Evolutionary conservation across 1,139 yeast genomes (phyloP), one percentile per base, ranked within the genome.

Genomic region (Kodamaea anthophila): DNA sequence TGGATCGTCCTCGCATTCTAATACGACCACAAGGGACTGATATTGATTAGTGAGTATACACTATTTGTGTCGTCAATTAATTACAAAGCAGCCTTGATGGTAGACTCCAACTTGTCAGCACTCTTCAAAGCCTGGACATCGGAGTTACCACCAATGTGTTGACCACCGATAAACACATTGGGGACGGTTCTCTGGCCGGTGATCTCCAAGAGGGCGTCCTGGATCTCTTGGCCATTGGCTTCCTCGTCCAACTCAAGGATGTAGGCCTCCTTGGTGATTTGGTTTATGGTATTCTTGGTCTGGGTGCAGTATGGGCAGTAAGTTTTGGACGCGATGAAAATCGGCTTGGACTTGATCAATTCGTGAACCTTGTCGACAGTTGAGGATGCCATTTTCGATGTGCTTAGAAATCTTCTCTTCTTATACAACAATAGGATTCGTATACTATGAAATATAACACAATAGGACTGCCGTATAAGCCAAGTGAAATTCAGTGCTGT

Each of bases 111-210:
- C 41, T 47, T 36, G 38, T 42, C 54, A 11, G 31, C 33, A 11
- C 46, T 39, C 15, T 66, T 65, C 54, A 78, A 67, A 26, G 67
- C 62, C 60, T 85, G 94, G 39, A 88, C 66, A 45, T 83, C 94
- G 30, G 88, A 79, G 71, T 86, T 84, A 37, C 98, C 98, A 39
- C 98, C 98, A 47, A 91, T 76, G 63, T 86, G 96, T 60, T 85
- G 70, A 36, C 95, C 96, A 30, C 71, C 77, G 53, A 91, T 87
- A 61, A 81, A 87, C 42, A 91, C 74, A 58, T 83, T 88, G 40
- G 98, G 98, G 36, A 91, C 97, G 23, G 96, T 86, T 45, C 76
- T 70, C 65, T 91, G 97, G 39, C 96, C 94, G 23, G 94, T 81
- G 41, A 86, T 57, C 49, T 81, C 77, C 27, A 51, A 54, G 40